Evolutionary conservation across 2,329 filamentous ascomycete genomes (phyloP).

Genomic region (Onygenales sp.): DNA sequence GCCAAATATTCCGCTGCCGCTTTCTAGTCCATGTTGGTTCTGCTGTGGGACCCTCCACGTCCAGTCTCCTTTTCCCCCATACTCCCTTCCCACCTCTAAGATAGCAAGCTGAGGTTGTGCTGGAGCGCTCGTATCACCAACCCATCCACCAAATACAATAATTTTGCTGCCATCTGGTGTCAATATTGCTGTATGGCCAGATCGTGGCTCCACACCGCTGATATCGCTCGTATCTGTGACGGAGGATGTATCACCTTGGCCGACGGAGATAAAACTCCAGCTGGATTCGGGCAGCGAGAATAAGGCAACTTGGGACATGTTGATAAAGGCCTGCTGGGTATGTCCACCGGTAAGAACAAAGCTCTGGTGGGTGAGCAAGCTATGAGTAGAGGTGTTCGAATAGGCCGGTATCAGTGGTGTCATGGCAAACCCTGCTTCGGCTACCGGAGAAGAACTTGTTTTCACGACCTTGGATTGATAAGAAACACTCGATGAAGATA

Average conservation of each 20-base stretch:
- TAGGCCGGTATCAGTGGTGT: constrained; percentile 63
- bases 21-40: constrained; percentile 30
- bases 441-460: constrained; percentile 55
- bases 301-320: constrained; percentile 83
- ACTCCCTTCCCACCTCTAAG: constrained; percentile 64
- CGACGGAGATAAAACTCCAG: constrained; percentile 73
- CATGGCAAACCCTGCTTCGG: constrained; percentile 80
- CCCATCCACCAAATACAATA: constrained; percentile 82
- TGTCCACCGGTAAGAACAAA: constrained; percentile 81
- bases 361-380: constrained; percentile 61
- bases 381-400: constrained; percentile 54
- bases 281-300: constrained; percentile 78
- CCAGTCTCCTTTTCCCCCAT: constrained; percentile 45
- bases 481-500: constrained; percentile 11
- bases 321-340: constrained; percentile 73
- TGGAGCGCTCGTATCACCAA: constrained; percentile 65
- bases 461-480: constrained; percentile 41
- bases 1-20: constrained; percentile 47
- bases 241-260: constrained; percentile 38
- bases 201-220: constrained; percentile 62
- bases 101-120: constrained; percentile 75
- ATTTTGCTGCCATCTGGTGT: constrained; percentile 69
- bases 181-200: constrained; percentile 78
- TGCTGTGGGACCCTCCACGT: constrained; percentile 32
- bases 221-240: constrained; percentile 48